phyloP scores from a whole-genome alignment of 1,284 basidiomycete genomes.

The Veloporphyrellus conicus region DNA sequence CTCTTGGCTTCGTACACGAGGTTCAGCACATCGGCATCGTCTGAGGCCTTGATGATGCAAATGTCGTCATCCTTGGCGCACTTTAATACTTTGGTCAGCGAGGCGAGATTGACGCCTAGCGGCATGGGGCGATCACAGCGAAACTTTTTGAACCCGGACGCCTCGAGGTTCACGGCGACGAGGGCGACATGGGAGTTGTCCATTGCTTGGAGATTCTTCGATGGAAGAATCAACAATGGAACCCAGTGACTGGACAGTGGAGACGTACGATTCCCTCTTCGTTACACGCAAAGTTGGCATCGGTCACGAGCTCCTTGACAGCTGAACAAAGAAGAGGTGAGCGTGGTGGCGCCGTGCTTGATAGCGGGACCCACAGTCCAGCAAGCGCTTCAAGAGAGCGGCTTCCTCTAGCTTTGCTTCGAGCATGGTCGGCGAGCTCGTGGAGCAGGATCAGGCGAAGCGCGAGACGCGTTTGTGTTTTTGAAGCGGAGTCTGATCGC shows the following conservation, averaged over 20 bases:
- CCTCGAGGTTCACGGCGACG: conserved; percentile 77
- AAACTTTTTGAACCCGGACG: conserved; percentile 80
- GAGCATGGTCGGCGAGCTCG: conserved; percentile 57
- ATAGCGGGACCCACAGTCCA: conserved; percentile 62
- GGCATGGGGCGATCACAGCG: conserved; percentile 97
- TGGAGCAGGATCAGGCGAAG: background rate
- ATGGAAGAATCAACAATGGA: background rate
- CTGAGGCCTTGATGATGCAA: conserved; percentile 86
- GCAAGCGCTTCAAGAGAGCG: conserved; percentile 77
- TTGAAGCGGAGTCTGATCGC: conserved; percentile 36
- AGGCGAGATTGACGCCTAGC: conserved; percentile 84
- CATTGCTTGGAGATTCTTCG: conserved; percentile 90
- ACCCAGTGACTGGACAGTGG: background rate
- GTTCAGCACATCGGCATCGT: conserved; percentile 87
- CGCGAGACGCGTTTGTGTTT: conserved; percentile 23
- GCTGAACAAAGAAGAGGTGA: conserved; percentile 46
- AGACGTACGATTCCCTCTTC: conserved; percentile 87
- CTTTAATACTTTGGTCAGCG: conserved; percentile 93
- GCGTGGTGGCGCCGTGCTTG: background rate
- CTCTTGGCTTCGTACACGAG: conserved; percentile 91
- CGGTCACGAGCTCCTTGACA: conserved; percentile 95
- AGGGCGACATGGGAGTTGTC: conserved; percentile 99
- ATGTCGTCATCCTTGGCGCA: conserved; percentile 97
- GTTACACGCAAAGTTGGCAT: conserved; percentile 97
- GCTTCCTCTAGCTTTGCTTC: conserved; percentile 87